These are phyloP conservation scores for Ophiostoma sp. DNA, from an alignment of 2,329 filamentous ascomycete species.

Conservation along the genomic window DNA sequence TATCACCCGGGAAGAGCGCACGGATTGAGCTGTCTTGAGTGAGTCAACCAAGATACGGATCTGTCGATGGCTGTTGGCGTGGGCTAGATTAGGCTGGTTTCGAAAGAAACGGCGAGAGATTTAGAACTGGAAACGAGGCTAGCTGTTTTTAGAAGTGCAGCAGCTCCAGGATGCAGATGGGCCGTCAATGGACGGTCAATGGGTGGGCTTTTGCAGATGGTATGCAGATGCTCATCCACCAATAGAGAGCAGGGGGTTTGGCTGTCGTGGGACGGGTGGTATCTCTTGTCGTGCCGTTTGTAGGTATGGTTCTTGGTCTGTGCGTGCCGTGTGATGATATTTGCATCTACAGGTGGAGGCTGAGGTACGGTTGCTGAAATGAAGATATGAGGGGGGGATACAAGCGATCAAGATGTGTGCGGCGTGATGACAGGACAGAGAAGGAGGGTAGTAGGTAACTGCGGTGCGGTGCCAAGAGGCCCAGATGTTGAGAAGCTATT, in stretches of 20 bases:
- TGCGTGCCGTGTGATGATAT: background rate
- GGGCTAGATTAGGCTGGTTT: background rate
- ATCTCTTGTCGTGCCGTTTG: background rate
- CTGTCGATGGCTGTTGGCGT: background rate
- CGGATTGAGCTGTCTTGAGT: background rate
- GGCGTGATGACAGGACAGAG: background rate
- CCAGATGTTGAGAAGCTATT: background rate
- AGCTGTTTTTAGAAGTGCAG: background rate
- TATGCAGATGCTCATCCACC: background rate
- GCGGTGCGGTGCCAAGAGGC: background rate
- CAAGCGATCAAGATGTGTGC: background rate
- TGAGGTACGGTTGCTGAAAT: background rate
- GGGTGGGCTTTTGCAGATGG: background rate
- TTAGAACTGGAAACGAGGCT: background rate
- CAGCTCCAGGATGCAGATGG: background rate
- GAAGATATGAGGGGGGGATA: background rate
- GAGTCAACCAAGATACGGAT: background rate
- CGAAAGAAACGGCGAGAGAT: conserved; percentile 1
- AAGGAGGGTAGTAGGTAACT: background rate
- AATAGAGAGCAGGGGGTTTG: background rate
- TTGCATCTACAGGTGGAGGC: background rate
- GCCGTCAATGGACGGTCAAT: background rate
- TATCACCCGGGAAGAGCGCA: background rate
- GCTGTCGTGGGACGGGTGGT: background rate
- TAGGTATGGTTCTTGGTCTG: background rate